Evolutionary conservation across 2,329 filamentous ascomycete species (phyloP).

Genomic region (Ascochyta clinopodiicola): DNA sequence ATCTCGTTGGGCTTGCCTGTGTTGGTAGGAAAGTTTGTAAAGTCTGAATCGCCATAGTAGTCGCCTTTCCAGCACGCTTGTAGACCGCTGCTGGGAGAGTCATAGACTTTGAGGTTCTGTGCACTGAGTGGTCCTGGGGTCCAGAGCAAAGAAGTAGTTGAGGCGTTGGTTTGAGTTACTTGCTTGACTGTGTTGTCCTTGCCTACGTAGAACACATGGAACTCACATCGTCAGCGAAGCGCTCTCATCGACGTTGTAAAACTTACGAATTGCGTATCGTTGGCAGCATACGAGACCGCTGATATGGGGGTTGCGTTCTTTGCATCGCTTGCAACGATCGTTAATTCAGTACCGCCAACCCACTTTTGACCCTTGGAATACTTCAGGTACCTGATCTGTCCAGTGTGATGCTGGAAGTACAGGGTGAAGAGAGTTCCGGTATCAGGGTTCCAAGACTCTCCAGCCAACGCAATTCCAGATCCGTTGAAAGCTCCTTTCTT

Average conservation of each 20-base stretch:
- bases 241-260: too few relatives aligned
- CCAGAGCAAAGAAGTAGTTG: conserved; percentile 47
- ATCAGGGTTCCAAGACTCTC: conserved; percentile 50
- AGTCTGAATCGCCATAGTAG: conserved; percentile 51
- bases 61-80: conserved; percentile 83
- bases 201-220: conserved; percentile 53
- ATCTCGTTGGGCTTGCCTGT: conserved; percentile 33
- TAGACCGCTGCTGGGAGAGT: conserved; percentile 86
- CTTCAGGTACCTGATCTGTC: conserved; percentile 52
- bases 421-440: conserved; percentile 50
- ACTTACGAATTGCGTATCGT: conserved; percentile 47
- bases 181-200: conserved; percentile 50
- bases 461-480: conserved; percentile 55
- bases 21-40: conserved; percentile 45
- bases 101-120: conserved; percentile 83
- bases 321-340: conserved; percentile 51
- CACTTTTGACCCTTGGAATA: conserved; percentile 46
- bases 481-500: conserved; percentile 55
- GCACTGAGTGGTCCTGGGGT: conserved; percentile 60
- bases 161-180: conserved; percentile 46
- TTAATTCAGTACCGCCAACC: conserved; percentile 48
- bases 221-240: conserved; percentile 24
- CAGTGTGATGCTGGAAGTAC: conserved; percentile 55
- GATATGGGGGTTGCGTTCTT: conserved; percentile 55
- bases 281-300: conserved; percentile 50